Evolutionary conservation across 1,139 yeast species (phyloP), one percentile per base, ranked within the genome.

Genomic region (Oligophagozyma castellii): DNA sequence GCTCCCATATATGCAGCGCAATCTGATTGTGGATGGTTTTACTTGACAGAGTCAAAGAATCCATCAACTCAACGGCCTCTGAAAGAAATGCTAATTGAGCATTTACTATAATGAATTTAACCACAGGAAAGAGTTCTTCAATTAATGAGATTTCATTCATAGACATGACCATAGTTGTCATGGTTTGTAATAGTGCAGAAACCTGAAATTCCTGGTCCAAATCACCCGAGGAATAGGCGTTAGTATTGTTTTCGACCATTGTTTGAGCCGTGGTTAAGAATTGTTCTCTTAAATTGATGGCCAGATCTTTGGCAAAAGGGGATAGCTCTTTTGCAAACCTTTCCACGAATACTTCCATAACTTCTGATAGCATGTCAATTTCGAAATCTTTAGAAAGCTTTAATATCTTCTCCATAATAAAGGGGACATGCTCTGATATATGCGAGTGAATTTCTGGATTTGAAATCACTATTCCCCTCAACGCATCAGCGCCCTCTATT

Each of bases 331-430:
- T 79, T 2, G 94, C 69, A 53, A 81, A 92, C 34, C 70, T 70
- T 46, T 84, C 95, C 19, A 89, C 95, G 52, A 93, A 81, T 35
- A 84, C 89, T 56, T 89, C 96, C 78, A 92, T 84, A 14, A 89
- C 94, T 29, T 75, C 79, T 8, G 93, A 70, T 18, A 89, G 64
- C 24, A 84, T 70, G 51, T 89, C 98, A 41, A 77, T 71, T 48
- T 89, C 98, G 40, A 84, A 74, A 37, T 73, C 73, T 51, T 80
- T 77, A 11, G 93, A 77, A 28, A 89, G 56, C 29, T 72, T 74
- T 42, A 89, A 61, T 35, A 92, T 58, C 42, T 71, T 75, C 34
- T 83, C 79, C 80, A 89, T 80, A 6, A 86, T 74, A 12, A 75
- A 76, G 22, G 92, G 74, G 34, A 89, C 79, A 31, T 77, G 73